Evolutionary conservation across 2,329 filamentous ascomycete genomes (phyloP), one percentile per base, ranked within the genome.

Genomic region (Coleophoma eucalyptorum): DNA sequence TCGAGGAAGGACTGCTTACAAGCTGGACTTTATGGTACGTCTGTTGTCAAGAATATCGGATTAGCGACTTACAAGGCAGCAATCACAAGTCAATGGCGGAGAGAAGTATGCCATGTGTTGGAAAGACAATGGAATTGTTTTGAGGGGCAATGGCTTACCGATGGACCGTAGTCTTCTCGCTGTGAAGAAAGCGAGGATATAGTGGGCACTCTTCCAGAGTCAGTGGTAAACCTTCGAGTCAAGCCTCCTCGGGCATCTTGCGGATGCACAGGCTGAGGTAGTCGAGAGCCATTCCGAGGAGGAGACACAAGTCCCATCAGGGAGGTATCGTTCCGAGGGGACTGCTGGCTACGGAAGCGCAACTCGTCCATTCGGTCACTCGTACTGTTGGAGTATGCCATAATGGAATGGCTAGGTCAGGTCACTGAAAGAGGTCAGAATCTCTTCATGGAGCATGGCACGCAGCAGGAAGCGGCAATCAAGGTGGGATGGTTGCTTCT

Each of bases 161-260:
- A 65, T 31, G 62, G 60, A 18, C 62, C 63, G 54, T 63, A 66
- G 40, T 66, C 63, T 50, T 51, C 59, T 37, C 64, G 58, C 54
- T 64, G 64, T 32, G 32, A 61, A n/a, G 60, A 52, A 41, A 65
- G 58, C 44, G 64, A 60, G 51, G 79, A 81, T 71, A 89, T 75
- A 67, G 87, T 90, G 69, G 88, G 87, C 71, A 93, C 76, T 79
- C 91, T 80, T 71, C 90, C 79, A 72, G 89, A 85, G 73, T 96
- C 95, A 51, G 92, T 94, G 57, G 93, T 97, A 73, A 97, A 97
- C 66, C 93, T 87, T 65, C 93, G 86, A 71, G 92, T 90, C 67
- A 97, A 78, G 62, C 84, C 85, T 56, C 83, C 82, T 70, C 92
- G 85, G 58, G 81, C 80, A 66, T 96, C 90, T 69, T 83, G 79